Evolutionary conservation across 1,284 basidiomycete species (phyloP), one percentile per base, ranked within the genome.

Genomic region (Sporisorium exsertum): DNA sequence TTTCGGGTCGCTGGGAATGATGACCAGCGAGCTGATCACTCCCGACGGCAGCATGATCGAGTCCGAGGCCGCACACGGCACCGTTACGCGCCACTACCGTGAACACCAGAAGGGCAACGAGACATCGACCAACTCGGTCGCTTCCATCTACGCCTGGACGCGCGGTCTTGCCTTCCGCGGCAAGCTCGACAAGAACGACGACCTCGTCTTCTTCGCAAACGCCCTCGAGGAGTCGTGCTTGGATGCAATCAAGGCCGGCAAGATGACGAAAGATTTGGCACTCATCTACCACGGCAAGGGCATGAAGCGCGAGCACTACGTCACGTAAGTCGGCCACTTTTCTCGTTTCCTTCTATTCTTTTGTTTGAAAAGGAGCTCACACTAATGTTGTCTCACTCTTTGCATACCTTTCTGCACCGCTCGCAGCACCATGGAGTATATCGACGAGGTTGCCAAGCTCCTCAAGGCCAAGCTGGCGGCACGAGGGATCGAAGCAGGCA

Each of bases 101-200:
- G 95, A 98, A 88, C 93, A 92, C 87, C 95, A 98, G 87, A 95
- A 97, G 88, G 87, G 86, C 71, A 91, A 92, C 72, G 94, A 97
- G 88, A 97, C 86, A 15, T 85, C 93, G 69, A 99, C 96, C 68
- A 98, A 98, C 90, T 95, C 95, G 40, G 95, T 98, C 78, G 96
- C 96, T 46, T 95, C 94, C 64, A 98, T 99, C 88, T 99, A 96
- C 84, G 96, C 96, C 15, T 99, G 96, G 96, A 99, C 96, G 18
- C 91, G 97, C 56, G 96, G 96, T 1, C 88, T 94, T 42, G 63
- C 76, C 43, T 94, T 96, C 88, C 92, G 96, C 72, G 96, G 95
- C 78, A 95, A 94, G 88, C 89, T 97, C 35, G 96, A 99, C 86
- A 87, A 88, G 51, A 98, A 97, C 86, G 89, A 91, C 37, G 88